A percentile compares a stretch with the other conserved stretches of the same genome.
Conservation (phyloP, 768 basidiomycete species). For the Tremella mesenterica region DNA sequence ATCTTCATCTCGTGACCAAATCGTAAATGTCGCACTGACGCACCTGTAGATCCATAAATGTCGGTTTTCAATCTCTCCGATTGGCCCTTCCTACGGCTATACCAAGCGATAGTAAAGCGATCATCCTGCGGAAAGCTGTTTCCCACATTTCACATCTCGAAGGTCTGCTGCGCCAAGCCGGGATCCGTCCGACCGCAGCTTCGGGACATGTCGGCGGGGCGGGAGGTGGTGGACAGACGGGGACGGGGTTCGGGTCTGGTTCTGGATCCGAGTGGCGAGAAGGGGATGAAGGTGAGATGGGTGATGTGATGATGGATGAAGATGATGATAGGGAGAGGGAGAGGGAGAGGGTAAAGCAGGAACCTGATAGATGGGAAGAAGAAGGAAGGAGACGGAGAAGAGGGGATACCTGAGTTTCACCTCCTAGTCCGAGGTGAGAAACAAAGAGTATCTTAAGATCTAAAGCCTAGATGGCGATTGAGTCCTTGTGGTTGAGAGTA, state of each 20-base stretch:
- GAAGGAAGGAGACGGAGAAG: no score
- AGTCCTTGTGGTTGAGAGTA: no score
- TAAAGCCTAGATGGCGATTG: no score
- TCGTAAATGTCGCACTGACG: background rate
- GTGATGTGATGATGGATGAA: background rate
- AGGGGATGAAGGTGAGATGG: constrained; percentile 6
- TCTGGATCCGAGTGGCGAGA: constrained; percentile 2
- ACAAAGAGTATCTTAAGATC: no score
- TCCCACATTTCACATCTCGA: constrained; percentile 31
- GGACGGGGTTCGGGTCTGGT: background rate
- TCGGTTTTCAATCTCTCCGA: constrained; percentile 29
- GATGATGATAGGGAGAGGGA: background rate
- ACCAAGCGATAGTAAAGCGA: constrained; percentile 35
- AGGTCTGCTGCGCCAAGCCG: constrained; percentile 8
- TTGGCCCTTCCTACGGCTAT: constrained; percentile 22
- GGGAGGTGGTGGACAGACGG: background rate
- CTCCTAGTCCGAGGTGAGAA: no score
- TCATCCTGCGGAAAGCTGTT: constrained; percentile 36
- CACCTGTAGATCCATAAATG: constrained; percentile 31
- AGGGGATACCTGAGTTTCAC: no score
- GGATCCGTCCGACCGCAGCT: constrained; percentile 1
- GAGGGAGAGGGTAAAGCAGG: background rate
- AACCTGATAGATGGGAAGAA: background rate
- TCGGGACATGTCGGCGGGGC: background rate
- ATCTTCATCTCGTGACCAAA: background rate